Conservation (phyloP, 2,329 filamentous ascomycete genomes). For the Zasmidium cellare region DNA sequence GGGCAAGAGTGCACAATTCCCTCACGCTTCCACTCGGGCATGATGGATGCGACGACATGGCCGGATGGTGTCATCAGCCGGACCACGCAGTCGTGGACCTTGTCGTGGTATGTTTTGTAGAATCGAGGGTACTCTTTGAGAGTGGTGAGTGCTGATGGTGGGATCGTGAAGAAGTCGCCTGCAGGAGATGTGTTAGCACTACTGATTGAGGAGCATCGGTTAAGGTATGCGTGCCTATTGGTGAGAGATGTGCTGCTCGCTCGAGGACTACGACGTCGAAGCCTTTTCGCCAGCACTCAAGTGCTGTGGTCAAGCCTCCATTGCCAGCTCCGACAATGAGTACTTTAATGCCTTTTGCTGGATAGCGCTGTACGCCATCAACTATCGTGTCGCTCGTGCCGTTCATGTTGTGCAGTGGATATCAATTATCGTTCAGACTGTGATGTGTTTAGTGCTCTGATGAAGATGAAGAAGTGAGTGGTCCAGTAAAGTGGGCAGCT, state of each 20-base stretch:
- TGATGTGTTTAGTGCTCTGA: too few species aligned
- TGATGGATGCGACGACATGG: background rate
- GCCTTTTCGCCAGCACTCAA: slow-evolving; percentile 22
- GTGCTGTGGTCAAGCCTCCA: slow-evolving; percentile 15
- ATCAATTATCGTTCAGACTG: too few species aligned
- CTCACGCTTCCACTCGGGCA: background rate
- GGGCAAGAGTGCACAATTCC: background rate
- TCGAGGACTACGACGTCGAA: slow-evolving; percentile 14
- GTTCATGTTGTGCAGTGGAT: background rate
- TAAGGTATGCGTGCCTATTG: background rate
- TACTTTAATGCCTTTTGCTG: slow-evolving; percentile 10
- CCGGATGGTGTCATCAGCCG: background rate
- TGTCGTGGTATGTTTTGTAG: background rate
- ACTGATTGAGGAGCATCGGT: background rate
- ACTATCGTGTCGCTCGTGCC: background rate
- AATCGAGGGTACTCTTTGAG: slow-evolving; percentile 1
- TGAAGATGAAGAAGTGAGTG: background rate
- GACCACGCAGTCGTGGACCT: slow-evolving; percentile 8
- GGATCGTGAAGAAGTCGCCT: slow-evolving; percentile 11
- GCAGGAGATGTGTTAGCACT: background rate
- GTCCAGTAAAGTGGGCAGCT: background rate
- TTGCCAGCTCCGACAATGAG: slow-evolving; percentile 19
- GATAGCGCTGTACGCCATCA: slow-evolving; percentile 37
- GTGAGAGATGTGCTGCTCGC: slow-evolving; percentile 1
- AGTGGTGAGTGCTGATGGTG: slow-evolving; percentile 3